phyloP scores from a whole-genome alignment of 257 asterid genomes.

The Knoxia roxburghii region DNA sequence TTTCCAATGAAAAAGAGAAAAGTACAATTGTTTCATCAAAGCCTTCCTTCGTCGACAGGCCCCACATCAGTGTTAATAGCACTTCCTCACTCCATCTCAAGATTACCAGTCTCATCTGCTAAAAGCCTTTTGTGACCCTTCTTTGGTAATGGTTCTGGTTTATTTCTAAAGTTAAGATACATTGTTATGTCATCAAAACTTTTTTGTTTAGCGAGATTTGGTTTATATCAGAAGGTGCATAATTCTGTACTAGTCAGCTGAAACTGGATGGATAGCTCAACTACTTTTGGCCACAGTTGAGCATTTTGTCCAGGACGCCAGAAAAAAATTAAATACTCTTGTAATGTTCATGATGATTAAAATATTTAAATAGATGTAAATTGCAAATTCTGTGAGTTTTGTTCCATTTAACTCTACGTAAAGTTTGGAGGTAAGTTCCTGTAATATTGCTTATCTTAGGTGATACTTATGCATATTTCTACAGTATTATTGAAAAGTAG shows the following conservation, averaged over 20 bases:
- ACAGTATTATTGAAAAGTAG: background rate
- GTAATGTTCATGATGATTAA: background rate
- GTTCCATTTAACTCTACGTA: background rate
- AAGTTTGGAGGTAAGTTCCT: background rate
- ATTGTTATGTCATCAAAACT: background rate
- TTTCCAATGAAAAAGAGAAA: background rate
- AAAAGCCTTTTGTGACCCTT: background rate
- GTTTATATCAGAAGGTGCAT: background rate
- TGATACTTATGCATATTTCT: background rate
- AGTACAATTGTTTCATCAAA: no score
- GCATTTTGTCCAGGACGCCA: background rate
- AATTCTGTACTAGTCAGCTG: background rate
- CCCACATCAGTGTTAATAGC: background rate
- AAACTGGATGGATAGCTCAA: background rate
- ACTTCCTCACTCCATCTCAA: background rate
- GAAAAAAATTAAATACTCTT: background rate
- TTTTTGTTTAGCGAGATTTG: background rate
- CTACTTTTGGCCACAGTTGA: no score
- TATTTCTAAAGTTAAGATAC: no score
- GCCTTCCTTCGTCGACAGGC: background rate
- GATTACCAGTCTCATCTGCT: background rate
- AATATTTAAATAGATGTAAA: background rate
- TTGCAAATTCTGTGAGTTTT: background rate
- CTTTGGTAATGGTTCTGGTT: background rate
- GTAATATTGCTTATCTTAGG: background rate